Conservation (phyloP, 2,329 filamentous ascomycete species). For the Phoma herbarum region DNA sequence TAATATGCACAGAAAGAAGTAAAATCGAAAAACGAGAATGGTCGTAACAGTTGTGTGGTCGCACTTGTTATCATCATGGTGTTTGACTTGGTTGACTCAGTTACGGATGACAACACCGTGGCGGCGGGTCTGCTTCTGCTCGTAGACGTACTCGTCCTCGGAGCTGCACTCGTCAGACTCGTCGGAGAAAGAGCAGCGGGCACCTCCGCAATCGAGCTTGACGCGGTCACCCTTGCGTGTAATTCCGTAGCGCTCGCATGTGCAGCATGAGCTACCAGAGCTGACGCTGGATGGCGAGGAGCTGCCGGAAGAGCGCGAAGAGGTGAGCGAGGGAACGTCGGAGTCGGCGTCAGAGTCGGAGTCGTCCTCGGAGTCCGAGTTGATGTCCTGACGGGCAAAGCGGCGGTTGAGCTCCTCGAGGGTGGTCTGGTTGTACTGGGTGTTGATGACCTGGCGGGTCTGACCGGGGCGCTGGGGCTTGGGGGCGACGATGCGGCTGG, state of each 20-base stretch:
- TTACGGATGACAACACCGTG: slow-evolving; percentile 57
- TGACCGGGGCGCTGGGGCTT: slow-evolving; percentile 89
- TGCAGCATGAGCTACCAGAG: slow-evolving; percentile 70
- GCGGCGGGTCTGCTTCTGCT: slow-evolving; percentile 58
- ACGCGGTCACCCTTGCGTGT: slow-evolving; percentile 91
- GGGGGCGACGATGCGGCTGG: slow-evolving; percentile 89
- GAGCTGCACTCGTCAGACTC: slow-evolving; percentile 75
- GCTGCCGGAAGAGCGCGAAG: slow-evolving; percentile 70
- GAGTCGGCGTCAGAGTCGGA: slow-evolving; percentile 72
- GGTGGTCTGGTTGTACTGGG: slow-evolving; percentile 77
- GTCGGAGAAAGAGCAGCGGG: slow-evolving; percentile 83
- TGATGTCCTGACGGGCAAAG: slow-evolving; percentile 74
- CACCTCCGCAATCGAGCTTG: slow-evolving; percentile 94
- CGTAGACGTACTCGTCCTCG: slow-evolving; percentile 68
- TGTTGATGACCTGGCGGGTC: slow-evolving; percentile 85
- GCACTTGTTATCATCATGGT: slow-evolving; percentile 2
- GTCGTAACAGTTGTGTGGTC: slow-evolving; percentile 21
- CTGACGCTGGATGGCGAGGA: slow-evolving; percentile 72
- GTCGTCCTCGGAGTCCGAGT: slow-evolving; percentile 64
- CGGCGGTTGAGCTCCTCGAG: slow-evolving; percentile 82
- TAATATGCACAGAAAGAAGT: slow-evolving; percentile 44
- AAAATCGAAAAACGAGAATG: slow-evolving; percentile 21
- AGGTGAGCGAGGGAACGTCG: slow-evolving; percentile 75
- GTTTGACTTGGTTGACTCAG: slow-evolving; percentile 30
- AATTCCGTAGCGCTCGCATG: slow-evolving; percentile 96